A percentile compares a stretch with the other conserved stretches of the same genome.
These are phyloP conservation scores for Thermomyces lanuginosus DNA, from an alignment of 2,329 filamentous ascomycete genomes.

Conservation along the genomic window DNA sequence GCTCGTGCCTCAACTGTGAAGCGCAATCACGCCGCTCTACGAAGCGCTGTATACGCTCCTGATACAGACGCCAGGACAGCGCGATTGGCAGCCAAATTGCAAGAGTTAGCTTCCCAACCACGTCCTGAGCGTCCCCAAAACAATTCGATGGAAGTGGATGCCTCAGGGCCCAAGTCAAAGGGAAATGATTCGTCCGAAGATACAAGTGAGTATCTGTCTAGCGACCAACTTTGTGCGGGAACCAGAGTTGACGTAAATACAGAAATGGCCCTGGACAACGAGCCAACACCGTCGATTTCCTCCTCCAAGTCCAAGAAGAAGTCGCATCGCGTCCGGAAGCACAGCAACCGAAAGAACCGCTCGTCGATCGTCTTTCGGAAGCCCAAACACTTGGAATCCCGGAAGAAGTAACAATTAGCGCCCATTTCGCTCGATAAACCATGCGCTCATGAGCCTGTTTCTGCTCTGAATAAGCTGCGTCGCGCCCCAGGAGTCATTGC, in stretches of 20 bases:
- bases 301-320: constrained; percentile 13
- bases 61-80: constrained; percentile 63
- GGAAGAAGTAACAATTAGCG: constrained; percentile 20
- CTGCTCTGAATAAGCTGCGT: too few species aligned
- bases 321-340: constrained; percentile 24
- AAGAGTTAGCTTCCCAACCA: constrained; percentile 62
- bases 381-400: constrained; percentile 15
- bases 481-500: too few species aligned
- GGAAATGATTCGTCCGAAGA: constrained; percentile 1
- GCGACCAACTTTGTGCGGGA: background rate
- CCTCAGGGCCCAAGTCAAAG: too few species aligned
- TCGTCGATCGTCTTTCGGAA: constrained; percentile 25
- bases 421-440: too few species aligned
- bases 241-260: constrained; percentile 3
- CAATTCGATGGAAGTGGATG: too few species aligned
- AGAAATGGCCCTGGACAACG: constrained; percentile 28
- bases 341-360: constrained; percentile 19
- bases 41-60: constrained; percentile 68
- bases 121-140: too few species aligned
- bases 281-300: constrained; percentile 8
- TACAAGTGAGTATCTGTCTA: background rate
- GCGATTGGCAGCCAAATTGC: constrained; percentile 69
- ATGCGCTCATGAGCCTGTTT: too few species aligned
- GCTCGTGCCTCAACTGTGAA: constrained; percentile 64
- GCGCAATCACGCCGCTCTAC: constrained; percentile 66